A percentile compares a stretch with the other conserved stretches of the same genome.
phyloP scores from a whole-genome alignment of 192 early-diverging fungal genomes.

The Obelidium mucronatum region DNA sequence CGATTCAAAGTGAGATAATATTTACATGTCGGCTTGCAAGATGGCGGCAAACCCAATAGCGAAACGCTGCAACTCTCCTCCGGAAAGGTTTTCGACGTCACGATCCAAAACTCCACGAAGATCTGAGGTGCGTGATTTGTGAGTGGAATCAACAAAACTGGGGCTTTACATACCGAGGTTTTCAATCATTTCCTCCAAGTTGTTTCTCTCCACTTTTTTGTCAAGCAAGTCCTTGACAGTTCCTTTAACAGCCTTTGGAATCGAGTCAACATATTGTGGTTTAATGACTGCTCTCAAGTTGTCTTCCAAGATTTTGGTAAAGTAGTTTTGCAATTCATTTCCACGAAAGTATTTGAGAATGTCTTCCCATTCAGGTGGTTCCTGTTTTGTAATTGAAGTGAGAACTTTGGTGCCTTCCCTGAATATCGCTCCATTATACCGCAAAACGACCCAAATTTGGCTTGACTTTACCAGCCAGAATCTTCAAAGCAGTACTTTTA shows the following conservation, averaged over 20 bases:
- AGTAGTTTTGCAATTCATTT: constrained; percentile 98
- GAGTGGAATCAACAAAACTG: background rate
- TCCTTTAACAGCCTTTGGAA: constrained; percentile 83
- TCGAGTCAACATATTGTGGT: constrained; percentile 94
- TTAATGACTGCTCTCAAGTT: constrained; percentile 94
- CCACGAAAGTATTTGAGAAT: constrained; percentile 97
- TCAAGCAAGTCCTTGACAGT: constrained; percentile 77
- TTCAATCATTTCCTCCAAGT: constrained; percentile 78
- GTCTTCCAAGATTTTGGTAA: constrained; percentile 97
- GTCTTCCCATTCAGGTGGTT: constrained; percentile 95
- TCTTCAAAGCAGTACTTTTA: constrained; percentile 94
- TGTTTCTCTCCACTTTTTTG: constrained; percentile 74
- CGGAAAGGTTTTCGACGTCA: constrained; percentile 37
- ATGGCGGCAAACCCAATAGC: constrained; percentile 88
- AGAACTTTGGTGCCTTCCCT: too few relatives aligned
- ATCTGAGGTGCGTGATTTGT: constrained; percentile 57
- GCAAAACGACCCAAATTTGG: constrained; percentile 92
- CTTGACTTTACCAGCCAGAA: constrained; percentile 92
- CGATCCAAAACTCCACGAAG: constrained; percentile 84
- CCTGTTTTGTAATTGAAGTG: constrained; percentile 25
- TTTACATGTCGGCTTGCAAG: constrained; percentile 86
- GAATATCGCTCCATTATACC: constrained; percentile 34
- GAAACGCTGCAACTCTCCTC: constrained; percentile 86
- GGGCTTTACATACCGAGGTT: constrained; percentile 56
- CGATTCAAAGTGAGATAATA: constrained; percentile 28